Evolutionary conservation across 805 yeast species (phyloP).

Genomic region (Tetrapisispora arboricola): DNA sequence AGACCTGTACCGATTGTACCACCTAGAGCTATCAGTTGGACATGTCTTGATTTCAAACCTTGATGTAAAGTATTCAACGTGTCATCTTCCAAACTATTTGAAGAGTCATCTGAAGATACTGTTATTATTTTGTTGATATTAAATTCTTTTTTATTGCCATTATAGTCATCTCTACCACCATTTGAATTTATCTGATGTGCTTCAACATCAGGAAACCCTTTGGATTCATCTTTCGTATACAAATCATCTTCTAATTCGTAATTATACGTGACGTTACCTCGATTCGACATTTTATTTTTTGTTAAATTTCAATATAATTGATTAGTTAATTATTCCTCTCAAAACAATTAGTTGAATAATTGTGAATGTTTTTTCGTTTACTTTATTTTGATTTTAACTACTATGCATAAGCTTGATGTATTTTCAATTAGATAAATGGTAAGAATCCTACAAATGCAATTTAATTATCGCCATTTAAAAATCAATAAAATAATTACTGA

Average conservation of each 20-base stretch:
- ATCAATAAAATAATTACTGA: too few relatives aligned
- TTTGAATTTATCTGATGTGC: not conserved
- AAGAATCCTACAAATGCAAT: too few relatives aligned
- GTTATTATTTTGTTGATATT: not conserved
- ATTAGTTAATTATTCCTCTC: too few relatives aligned
- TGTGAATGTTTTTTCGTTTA: too few relatives aligned
- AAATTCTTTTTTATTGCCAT: not conserved
- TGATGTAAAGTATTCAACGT: conserved; percentile 9
- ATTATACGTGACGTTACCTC: not conserved
- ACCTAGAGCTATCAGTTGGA: conserved; percentile 75
- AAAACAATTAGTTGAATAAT: too few relatives aligned
- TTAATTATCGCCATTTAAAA: too few relatives aligned
- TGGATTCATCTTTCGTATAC: not conserved
- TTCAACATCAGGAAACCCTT: not conserved
- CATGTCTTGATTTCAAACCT: conserved; percentile 46
- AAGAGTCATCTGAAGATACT: not conserved
- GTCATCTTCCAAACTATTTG: not conserved
- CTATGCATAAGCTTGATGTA: too few relatives aligned
- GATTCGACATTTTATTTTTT: not conserved
- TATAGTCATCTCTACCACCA: not conserved
- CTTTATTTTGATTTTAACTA: too few relatives aligned
- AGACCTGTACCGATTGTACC: conserved; percentile 81
- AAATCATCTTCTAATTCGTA: not conserved
- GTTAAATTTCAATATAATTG: not conserved
- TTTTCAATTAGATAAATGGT: too few relatives aligned